Evolutionary conservation across 2,329 filamentous ascomycete species (phyloP), one percentile per base, ranked within the genome.

Genomic region (Fusarium ramigenum): DNA sequence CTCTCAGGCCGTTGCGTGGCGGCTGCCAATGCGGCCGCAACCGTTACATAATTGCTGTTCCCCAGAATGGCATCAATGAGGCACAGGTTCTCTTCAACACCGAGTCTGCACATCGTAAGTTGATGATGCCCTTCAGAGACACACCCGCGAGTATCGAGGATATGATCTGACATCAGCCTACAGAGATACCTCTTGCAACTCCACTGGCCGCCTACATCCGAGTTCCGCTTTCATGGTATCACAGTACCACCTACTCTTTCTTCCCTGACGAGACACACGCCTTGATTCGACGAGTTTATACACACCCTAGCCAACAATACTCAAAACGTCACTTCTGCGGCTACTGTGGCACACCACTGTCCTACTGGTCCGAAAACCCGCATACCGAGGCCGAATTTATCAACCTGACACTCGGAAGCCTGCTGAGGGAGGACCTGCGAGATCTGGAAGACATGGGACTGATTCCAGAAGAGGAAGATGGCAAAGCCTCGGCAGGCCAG

Each of bases 21-120:
- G 89, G 91, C 73, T 97, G 95, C 84, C 91, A 92, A 60, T 98
- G 95, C 82, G 94, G 95, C 64, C 90, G 95, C 69, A 97, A 96
- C 79, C 88, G 91, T 79, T 97, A 97, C 83, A 87, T 91, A 65
- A 90, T 97, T 75, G 83, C 89, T 50, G 87, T 96, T 30, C 94
- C 94, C 4, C 81, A 85, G 25, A 82, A 86, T 75, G 84, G 88
- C 44, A 82, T 84, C 43, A 84, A 90, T 39, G 83, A 87, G 57
- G 90, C 91, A 21, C 87, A 91, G 74, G 90, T 97, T 28, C 89
- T 94, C 70, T 96, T 97, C 80, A 92, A 94, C 81, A 90, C 91
- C 42, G 89, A 90, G 66, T 85, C 87, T 63, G 85, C 87, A 43
- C 93, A 93, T 77, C 90, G 95, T 97, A 90, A 83, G 93, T 88